Base-by-base conservation (phyloP, 106 monocot genomes). In the Amphibolis antarctica region DNA sequence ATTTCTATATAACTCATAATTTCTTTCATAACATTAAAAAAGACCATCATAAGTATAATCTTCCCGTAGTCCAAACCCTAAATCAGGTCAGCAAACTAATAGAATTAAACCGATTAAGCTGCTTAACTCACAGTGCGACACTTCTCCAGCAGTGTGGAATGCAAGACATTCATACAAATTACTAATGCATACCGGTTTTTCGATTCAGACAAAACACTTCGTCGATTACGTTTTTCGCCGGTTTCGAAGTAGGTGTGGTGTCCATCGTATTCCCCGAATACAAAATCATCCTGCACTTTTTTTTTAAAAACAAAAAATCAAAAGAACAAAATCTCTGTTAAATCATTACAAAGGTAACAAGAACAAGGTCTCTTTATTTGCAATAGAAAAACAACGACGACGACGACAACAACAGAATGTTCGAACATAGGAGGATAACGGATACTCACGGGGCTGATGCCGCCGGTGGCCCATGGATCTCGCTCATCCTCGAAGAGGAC, bases 231-330 rank as follows among this genome's bases (percentile, higher is more conserved):
- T 67, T 74, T 74, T 42, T 74, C 77, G 63, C 76, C 50, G 20
- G 75, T 71, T 69, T 89, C 88, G 44, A 71, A 25, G 56, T 88
- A 93, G 18, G 93, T 85, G 62, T 88, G 83, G 62, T 85, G 85
- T 0, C 81, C 92, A 58, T 93, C 92, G 56, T 93, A 93, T 63
- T 79, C 77, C 44, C 85, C 89, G 48, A 83, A 93, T 45, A 66
- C 75, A 60, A 88, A 93, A 75, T 93, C 88, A 19, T 88, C 93
- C 93, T 93, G 67, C 10, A 30, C 5, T 31, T 30, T n/a, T n/a
- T n/a, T n/a, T n/a, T n/a, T n/a, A n/a, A n/a, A n/a, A n/a, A n/a
- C 6, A 42, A 14, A 17, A 60, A 28, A 47, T 0, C 22, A 20
- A 0, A 66, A 29, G 12, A 43, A 64, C 25, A 53, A 10, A 55